Evolutionary conservation across 2,329 filamentous ascomycete genomes (phyloP).

Genomic region (Zasmidium citrigriseum): DNA sequence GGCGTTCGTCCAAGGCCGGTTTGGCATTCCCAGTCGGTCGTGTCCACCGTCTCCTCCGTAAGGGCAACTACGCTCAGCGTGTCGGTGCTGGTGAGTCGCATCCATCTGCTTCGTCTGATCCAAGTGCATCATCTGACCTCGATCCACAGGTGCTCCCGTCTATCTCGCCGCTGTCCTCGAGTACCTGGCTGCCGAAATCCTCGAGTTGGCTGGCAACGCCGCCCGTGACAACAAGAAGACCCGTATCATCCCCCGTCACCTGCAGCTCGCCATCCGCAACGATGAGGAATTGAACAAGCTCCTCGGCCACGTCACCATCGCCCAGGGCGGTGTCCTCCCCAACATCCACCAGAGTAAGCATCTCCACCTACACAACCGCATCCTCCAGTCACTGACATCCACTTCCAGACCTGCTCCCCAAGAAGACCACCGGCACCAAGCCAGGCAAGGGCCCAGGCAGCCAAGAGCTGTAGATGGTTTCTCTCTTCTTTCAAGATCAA

Average conservation of each 20-base stretch:
- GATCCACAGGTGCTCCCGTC: slow-evolving; percentile 25
- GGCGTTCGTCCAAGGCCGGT: slow-evolving; percentile 98
- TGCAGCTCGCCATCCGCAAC: slow-evolving; percentile 96
- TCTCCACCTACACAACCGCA: slow-evolving; percentile 6
- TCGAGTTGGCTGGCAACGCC: slow-evolving; percentile 96
- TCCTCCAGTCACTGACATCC: slow-evolving; percentile 41
- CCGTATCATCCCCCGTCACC: slow-evolving; percentile 96
- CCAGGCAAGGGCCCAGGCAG: slow-evolving; percentile 78
- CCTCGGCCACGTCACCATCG: slow-evolving; percentile 92
- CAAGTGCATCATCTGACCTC: slow-evolving; percentile 18
- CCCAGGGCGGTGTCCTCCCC: slow-evolving; percentile 93
- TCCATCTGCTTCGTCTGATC: slow-evolving; percentile 5
- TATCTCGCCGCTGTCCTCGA: slow-evolving; percentile 97
- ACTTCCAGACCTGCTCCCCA: slow-evolving; percentile 84
- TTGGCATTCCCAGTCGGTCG: slow-evolving; percentile 98
- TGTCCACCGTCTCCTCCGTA: slow-evolving; percentile 98
- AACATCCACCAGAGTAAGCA: slow-evolving; percentile 94
- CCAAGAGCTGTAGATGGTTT: slow-evolving; percentile 80
- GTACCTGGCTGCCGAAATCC: slow-evolving; percentile 96
- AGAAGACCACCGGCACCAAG: slow-evolving; percentile 84
- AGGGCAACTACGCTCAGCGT: slow-evolving; percentile 99
- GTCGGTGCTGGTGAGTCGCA: slow-evolving; percentile 79
- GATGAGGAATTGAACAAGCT: slow-evolving; percentile 99
- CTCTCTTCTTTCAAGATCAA: slow-evolving; percentile 26
- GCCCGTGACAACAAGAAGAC: slow-evolving; percentile 99